Evolutionary conservation across 1,139 yeast species (phyloP).

Genomic region (Zygosaccharomyces pseudobailii): DNA sequence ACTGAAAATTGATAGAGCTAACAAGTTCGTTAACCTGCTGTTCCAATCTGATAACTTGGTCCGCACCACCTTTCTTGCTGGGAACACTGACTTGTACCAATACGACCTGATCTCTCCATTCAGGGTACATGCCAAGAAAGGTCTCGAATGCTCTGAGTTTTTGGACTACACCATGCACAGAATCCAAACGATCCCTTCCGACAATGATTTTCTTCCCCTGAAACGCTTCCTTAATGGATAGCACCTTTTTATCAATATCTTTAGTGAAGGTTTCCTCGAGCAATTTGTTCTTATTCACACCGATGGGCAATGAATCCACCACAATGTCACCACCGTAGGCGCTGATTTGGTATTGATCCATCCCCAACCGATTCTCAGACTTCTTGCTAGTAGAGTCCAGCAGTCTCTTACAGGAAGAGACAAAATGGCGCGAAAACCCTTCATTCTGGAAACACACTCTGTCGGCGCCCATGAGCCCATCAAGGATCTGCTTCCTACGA

Average conservation of each 20-base stretch:
- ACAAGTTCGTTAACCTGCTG: constrained; percentile 76
- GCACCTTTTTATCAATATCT: constrained; percentile 43
- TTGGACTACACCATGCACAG: constrained; percentile 79
- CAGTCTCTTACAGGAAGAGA: constrained; percentile 81
- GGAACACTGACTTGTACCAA: constrained; percentile 91
- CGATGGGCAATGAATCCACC: constrained; percentile 76
- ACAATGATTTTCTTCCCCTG: constrained; percentile 71
- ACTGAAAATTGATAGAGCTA: constrained; percentile 72
- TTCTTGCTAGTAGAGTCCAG: constrained; percentile 57
- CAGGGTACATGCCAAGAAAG: constrained; percentile 84
- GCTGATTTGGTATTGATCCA: constrained; percentile 41
- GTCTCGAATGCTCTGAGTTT: constrained; percentile 76
- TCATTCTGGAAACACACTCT: constrained; percentile 80
- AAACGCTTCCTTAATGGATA: constrained; percentile 60
- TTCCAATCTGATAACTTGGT: constrained; percentile 47
- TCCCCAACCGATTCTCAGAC: constrained; percentile 22
- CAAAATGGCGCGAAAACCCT: constrained; percentile 83
- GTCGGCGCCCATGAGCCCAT: constrained; percentile 89
- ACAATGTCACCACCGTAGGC: constrained; percentile 75
- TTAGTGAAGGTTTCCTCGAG: constrained; percentile 51
- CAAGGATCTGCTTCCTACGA: constrained; percentile 72
- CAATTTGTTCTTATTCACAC: constrained; percentile 67
- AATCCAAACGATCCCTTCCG: constrained; percentile 77
- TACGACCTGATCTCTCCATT: constrained; percentile 84
- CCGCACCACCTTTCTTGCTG: constrained; percentile 28